Percentiles rank a stretch among this genome's conserved stretches.
These are phyloP conservation scores for Rhizopogon salebrosus DNA, from an alignment of 768 basidiomycete species.

Conservation along the genomic window DNA sequence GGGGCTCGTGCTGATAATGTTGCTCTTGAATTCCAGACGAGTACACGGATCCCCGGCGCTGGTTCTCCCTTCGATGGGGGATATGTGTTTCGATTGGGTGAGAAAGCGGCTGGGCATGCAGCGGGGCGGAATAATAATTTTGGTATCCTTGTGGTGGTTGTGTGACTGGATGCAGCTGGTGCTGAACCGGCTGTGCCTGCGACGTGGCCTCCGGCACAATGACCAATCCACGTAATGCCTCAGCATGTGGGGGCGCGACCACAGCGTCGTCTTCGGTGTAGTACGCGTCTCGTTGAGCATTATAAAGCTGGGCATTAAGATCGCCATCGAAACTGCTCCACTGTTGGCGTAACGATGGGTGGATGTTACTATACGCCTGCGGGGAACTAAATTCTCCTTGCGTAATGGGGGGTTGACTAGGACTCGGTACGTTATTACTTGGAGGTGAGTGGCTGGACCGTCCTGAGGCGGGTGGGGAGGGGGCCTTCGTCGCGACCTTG, in stretches of 20 bases:
- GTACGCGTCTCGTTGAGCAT: constrained; percentile 23
- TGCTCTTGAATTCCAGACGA: constrained; percentile 7
- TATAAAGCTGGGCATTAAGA: constrained; percentile 45
- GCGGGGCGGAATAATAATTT: background rate
- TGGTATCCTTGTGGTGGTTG: constrained; percentile 12
- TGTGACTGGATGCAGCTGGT: constrained; percentile 19
- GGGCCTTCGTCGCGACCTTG: constrained; percentile 46
- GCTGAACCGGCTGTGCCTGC: constrained; percentile 13
- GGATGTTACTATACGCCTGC: constrained; percentile 39
- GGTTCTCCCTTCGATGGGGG: background rate
- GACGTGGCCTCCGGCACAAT: background rate
- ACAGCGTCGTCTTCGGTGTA: constrained; percentile 16
- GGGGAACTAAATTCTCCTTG: background rate
- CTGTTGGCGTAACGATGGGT: constrained; percentile 53
- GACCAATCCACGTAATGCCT: background rate
- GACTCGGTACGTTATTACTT: constrained; percentile 9
- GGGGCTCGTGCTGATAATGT: constrained; percentile 10
- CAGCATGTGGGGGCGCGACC: constrained; percentile 5
- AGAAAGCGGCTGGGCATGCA: background rate
- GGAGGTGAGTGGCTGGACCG: constrained; percentile 7
- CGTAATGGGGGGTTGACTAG: constrained; percentile 1
- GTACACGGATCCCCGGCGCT: background rate
- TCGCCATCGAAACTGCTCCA: constrained; percentile 52
- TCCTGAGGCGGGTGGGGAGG: constrained; percentile 13
- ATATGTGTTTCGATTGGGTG: background rate